Base-by-base conservation (phyloP, 805 yeast species). In the Aciculoconidium aculeatum region DNA sequence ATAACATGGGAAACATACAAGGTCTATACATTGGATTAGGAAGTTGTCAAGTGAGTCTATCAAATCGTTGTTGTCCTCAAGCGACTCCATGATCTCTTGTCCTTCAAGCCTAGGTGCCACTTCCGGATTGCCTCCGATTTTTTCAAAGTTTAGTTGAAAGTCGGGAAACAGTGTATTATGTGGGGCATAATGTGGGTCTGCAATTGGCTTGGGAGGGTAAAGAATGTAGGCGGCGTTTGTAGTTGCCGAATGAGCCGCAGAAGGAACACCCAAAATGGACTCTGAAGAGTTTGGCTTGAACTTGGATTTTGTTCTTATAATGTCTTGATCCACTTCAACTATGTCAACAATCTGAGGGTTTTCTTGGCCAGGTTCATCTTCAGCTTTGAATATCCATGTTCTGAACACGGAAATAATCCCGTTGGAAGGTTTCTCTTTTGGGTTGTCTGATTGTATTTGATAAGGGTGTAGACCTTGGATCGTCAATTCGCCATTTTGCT, bases 381-480 rank as follows among this genome's bases (percentile, higher is more conserved):
- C n/a, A n/a, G n/a, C n/a, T n/a, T n/a, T 17, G 7, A 10, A 17
- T 7, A 17, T 8, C 20, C 20, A 17, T 8, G 20, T 17, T 17
- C 20, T 10, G 10, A 17, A 17, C 7, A 8, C 10, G 20, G 20
- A 17, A 17, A 17, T 8, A 7, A 17, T 17, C 20, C 20, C 20
- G 7, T 10, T 17, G 20, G 20, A 17, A 8, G 7, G 9, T 17
- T 10, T 17, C 20, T 17, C 9, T 10, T 8, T 8, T 8, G 21
- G 21, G n/a, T 18, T 18, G 8, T 11, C n/a, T 21, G n/a, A 7
- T 7, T 12, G 21, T 22, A 14, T 21, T 24, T 51, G 55, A 28
- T 51, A 61, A n/a, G 65, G 65, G 30, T 60, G 66, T 5, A 15
- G 31, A 0, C 53, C 60, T 11, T 32, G 26, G 7, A 53, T 21